Evolutionary conservation across 805 yeast species (phyloP).

Genomic region (Clavispora carvajalis): DNA sequence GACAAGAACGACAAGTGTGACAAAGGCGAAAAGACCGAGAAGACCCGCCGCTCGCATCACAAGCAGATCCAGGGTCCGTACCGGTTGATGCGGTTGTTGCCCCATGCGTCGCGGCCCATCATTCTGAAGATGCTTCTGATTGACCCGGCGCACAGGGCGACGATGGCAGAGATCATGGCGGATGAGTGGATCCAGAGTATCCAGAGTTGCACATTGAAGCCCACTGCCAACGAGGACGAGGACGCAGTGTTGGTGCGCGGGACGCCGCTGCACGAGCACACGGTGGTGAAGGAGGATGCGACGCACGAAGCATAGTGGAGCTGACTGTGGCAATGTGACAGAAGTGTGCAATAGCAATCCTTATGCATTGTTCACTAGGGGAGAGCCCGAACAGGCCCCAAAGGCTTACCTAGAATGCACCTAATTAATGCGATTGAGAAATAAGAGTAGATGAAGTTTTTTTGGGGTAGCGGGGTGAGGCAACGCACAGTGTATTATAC

Average conservation of each 20-base stretch:
- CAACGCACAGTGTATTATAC: too few relatives aligned
- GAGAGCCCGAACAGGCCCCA: too few relatives aligned
- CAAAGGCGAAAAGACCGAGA: slow-evolving; percentile 4
- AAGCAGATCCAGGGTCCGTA: slow-evolving; percentile 78
- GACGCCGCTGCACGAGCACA: slow-evolving; percentile 36
- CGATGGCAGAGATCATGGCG: slow-evolving; percentile 55
- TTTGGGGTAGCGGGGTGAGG: too few relatives aligned
- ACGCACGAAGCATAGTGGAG: too few relatives aligned
- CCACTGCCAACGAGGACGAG: slow-evolving; percentile 30
- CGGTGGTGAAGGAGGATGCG: slow-evolving; percentile 22
- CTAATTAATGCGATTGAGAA: too few relatives aligned
- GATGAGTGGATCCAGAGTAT: slow-evolving; percentile 72
- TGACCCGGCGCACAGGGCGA: slow-evolving; percentile 59
- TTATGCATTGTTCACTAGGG: too few relatives aligned
- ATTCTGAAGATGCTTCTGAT: slow-evolving; percentile 60
- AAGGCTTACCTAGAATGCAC: too few relatives aligned
- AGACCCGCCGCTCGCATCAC: slow-evolving; percentile 34
- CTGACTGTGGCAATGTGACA: too few relatives aligned
- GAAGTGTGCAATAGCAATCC: too few relatives aligned
- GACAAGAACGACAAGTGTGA: too few relatives aligned
- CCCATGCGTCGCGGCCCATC: slow-evolving; percentile 79
- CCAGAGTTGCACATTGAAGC: slow-evolving; percentile 50
- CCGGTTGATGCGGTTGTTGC: slow-evolving; percentile 71
- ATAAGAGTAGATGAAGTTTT: too few relatives aligned
- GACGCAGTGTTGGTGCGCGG: slow-evolving; percentile 36